Percentiles rank a stretch among this genome's conserved stretches.
Evolutionary conservation across 2,329 filamentous ascomycete genomes (phyloP).

Genomic region (Hypomyces rosellus): DNA sequence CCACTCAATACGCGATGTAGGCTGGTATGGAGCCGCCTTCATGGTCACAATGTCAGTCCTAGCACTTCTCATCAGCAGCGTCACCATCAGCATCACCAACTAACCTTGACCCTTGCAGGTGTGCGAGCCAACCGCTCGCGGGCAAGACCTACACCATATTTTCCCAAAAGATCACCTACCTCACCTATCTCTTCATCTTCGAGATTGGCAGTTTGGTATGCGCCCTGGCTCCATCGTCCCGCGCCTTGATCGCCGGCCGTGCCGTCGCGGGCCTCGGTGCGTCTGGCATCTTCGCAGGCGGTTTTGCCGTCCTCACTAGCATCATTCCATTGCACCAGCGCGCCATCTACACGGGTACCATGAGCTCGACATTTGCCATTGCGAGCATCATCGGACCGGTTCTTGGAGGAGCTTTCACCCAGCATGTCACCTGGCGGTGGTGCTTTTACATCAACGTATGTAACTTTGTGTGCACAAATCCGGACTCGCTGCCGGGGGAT

Average conservation of each 20-base stretch:
- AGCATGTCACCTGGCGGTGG: conserved; percentile 22
- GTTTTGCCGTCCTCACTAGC: conserved; percentile 12
- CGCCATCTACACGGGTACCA: conserved; percentile 50
- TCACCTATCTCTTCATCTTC: conserved; percentile 23
- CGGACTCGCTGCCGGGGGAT: too few relatives aligned
- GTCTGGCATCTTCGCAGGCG: conserved; percentile 35
- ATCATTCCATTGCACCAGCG: conserved; percentile 25
- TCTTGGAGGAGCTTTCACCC: conserved; percentile 21
- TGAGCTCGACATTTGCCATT: conserved; percentile 58
- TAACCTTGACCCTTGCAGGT: too few relatives aligned
- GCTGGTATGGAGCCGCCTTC: conserved; percentile 23
- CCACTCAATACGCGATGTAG: conserved; percentile 16
- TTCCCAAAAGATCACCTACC: too few relatives aligned
- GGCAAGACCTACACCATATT: too few relatives aligned
- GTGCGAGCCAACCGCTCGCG: too few relatives aligned
- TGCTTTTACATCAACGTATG: conserved; percentile 26
- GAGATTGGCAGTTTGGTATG: conserved; percentile 35
- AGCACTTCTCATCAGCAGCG: neutral
- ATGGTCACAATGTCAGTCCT: conserved; percentile 36
- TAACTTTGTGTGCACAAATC: too few relatives aligned
- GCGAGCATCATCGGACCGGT: conserved; percentile 43
- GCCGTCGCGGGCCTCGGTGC: conserved; percentile 39
- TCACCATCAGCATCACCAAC: too few relatives aligned
- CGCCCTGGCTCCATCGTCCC: conserved; percentile 31
- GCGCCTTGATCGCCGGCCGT: conserved; percentile 39